Base-by-base conservation (phyloP, 257 asterid species). In the Nyctanthes arbortristis region DNA sequence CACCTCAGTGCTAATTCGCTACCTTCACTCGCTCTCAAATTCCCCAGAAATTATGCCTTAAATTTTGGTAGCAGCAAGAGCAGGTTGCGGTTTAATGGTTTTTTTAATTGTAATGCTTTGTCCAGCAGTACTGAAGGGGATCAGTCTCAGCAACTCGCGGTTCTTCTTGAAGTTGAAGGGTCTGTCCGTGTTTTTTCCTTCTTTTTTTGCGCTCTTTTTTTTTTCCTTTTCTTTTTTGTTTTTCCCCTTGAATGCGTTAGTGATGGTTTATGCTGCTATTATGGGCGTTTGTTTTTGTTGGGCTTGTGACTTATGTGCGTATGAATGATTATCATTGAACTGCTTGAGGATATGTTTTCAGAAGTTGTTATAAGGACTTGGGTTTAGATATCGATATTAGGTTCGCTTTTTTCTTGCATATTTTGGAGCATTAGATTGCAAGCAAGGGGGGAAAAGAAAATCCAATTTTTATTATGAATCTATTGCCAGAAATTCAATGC, bases 121-220 rank as follows among this genome's bases (percentile, higher is more conserved):
- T 63, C 85, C 5, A 32, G 27, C 31, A 16, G 36, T 45, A 6
- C 71, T 55, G 90, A 72, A 20, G 55, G 68, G 22, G 70, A 65
- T 56, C 82, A 76, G 64, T 71, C 90, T 72, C 80, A 67, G 58
- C 69, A 86, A 71, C 78, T 87, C 65, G 91, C 96, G 25, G 76
- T 89, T 78, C 93, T 93, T 63, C 87, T 93, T 68, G 93, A 93
- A 86, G 95, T 86, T 70, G 99, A 93, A 82, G 97, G 97, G 99
- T 93, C 57, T 39, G 71, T 49, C 13, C 16, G 18, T 30, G 67
- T 16, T 3, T 30, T 62, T 43, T 13, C 30, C 45, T 22, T 36
- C 30, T 40, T 22, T 35, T 9, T 5, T 5, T 20, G 3, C 25
- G 11, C 3, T 29, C 16, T 1, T 3, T 40, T 22, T 40, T 22